A percentile compares a stretch with the other conserved stretches of the same genome.
Evolutionary conservation across 345 rosid species (phyloP).

Genomic region (Corchorus olitorius): DNA sequence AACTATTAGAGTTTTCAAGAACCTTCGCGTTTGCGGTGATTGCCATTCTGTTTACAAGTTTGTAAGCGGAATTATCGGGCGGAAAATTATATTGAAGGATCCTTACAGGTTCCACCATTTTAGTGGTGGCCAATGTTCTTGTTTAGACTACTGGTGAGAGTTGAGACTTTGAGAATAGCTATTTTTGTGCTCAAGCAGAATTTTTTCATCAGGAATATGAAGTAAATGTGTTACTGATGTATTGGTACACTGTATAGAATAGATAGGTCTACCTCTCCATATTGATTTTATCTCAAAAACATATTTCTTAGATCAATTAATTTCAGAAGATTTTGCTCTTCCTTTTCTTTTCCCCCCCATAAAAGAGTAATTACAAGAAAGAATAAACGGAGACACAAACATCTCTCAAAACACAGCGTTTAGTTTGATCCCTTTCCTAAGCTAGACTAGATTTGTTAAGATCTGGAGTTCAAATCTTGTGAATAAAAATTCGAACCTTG

Average conservation of each 20-base stretch:
- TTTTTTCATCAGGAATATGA: neutral
- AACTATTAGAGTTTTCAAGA: constrained; percentile 70
- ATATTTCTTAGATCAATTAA: too few species aligned
- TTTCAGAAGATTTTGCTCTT: too few species aligned
- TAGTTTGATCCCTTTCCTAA: too few species aligned
- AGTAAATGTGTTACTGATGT: neutral
- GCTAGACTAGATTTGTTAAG: too few species aligned
- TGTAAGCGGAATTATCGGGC: constrained; percentile 47
- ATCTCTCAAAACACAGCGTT: too few species aligned
- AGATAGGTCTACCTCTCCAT: neutral
- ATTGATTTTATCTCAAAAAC: neutral
- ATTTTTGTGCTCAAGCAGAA: constrained; percentile 13
- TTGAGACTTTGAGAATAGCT: neutral
- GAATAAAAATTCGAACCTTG: too few species aligned
- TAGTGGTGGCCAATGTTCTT: constrained; percentile 69
- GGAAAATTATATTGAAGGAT: constrained; percentile 69
- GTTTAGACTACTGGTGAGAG: constrained; percentile 77
- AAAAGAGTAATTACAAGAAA: too few species aligned
- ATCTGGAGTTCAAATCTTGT: too few species aligned
- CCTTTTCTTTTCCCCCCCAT: too few species aligned
- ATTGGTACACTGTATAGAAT: too few species aligned
- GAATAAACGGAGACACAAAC: too few species aligned
- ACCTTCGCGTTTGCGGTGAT: constrained; percentile 82
- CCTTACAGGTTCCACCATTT: constrained; percentile 90
- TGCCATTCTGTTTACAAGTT: constrained; percentile 86